Base-by-base conservation (phyloP, 306 rosid species). In the Quercus agrifolia region DNA sequence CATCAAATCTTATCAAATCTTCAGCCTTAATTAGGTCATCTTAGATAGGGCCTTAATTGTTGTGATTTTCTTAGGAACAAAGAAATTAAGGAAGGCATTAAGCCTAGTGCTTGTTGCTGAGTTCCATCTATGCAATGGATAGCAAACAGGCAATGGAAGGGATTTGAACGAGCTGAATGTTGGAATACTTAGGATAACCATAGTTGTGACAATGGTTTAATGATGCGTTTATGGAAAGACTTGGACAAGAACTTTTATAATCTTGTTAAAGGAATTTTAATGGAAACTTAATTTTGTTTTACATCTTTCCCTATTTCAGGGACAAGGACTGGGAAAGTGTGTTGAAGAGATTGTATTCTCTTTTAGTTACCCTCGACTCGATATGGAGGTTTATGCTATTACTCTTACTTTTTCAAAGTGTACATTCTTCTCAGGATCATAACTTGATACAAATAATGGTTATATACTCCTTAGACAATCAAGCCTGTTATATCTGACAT, bases 261-360 rank as follows among this genome's bases (percentile, higher is more conserved):
- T 35, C 41, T 35, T 3, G 52, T 8, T 41, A 66, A 66, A 25
- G 14, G 6, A 28, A 58, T 56, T 28, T 7, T 76, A 30, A 5
- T 70, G 70, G 55, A 59, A 59, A 44, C 35, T 74, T 31, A 30
- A 35, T 57, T 67, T 83, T 52, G 15, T 31, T 64, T 68, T 49
- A 31, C 44, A 10, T 30, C 5, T 13, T 82, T 59, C 30, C 67
- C 75, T 81, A 56, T 80, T 61, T 76, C 80, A 87, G 93, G 81
- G 77, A 77, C 93, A 81, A 78, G 97, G 92, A 41, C 75, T 87
- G 83, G 90, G 92, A 15, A 85, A 89, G 74, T 89, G 93, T 1
- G 87, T 94, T 58, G 97, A 92, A 83, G 99, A 94, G 88, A 91
- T 94, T 69, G 95, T 92, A 69, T 94, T 94, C 85, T 91, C 82